Evolutionary conservation across 2,329 filamentous ascomycete genomes (phyloP), one percentile per base, ranked within the genome.

Genomic region (Beauveria sp.): DNA sequence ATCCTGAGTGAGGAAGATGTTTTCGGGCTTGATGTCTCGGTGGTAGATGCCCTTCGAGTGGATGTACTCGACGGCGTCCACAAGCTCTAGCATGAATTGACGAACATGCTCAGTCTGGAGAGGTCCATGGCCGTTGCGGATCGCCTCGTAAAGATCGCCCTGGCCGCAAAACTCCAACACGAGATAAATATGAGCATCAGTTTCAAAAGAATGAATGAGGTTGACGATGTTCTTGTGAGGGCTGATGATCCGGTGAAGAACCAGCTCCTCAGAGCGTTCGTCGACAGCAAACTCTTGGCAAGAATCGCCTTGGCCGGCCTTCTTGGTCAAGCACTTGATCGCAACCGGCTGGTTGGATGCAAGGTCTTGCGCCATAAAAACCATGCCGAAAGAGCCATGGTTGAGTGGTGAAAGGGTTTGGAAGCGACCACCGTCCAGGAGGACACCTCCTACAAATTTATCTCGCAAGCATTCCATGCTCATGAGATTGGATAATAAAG

Each of bases 1-100:
- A 67, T 88, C 85, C 63, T 93, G 85, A 63, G 87, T 90, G 65
- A 99, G 82, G 74, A 99, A 98, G 75, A 99, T 96, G 80, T 99
- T 99, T 82, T 99, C 95, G 0, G 95, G 95, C 79, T 99, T 99
- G 84, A 99, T 97, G 75, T 99, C 95, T 64, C 95, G 90, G 73
- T 99, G 95, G 74, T 92, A 97, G 71, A 98, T 85, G 66, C 91
- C 93, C 74, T 93, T 93, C 65, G 84, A 83, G 75, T 99, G 95
- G 77, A 96, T 91, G 75, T 91, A 93, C 65, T 90, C 87, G 55
- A 99, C 89, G 56, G 93, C 91, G 72, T 90, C 88, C 58, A 99
- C 85, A 40, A 99, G 85, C 77, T 99, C 87, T 63, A 97, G 80
- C 95, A 99, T 98, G 79, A 98, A 97, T 66, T 91, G 90, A 66